Percentiles rank a stretch among this genome's conserved stretches.
Evolutionary conservation across 192 early-diverging fungal species (phyloP).

Genomic region (Neocallimastix lanati): DNA sequence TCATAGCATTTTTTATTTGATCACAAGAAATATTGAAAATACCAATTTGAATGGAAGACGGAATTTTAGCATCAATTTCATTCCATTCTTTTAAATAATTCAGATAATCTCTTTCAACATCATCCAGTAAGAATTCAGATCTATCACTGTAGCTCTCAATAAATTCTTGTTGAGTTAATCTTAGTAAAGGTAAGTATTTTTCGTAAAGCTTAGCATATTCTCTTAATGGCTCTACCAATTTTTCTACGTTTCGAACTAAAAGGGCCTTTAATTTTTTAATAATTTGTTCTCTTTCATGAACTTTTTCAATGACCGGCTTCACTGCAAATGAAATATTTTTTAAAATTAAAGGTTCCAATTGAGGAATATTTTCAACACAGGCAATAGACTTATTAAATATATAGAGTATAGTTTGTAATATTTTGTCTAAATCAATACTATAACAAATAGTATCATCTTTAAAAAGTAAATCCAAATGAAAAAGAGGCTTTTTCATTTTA

Average conservation of each 20-base stretch:
- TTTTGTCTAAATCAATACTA: conserved; percentile 20
- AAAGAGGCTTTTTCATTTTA: conserved; percentile 21
- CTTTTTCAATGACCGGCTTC: conserved; percentile 26
- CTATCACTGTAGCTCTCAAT: conserved; percentile 23
- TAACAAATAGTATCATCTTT: conserved; percentile 27
- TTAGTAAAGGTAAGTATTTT: conserved; percentile 13
- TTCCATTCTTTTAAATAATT: conserved; percentile 31
- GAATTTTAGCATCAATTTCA: conserved; percentile 34
- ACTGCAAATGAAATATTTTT: conserved; percentile 45
- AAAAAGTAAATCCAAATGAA: conserved; percentile 31
- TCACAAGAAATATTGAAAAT: conserved; percentile 38
- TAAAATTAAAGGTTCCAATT: conserved; percentile 34
- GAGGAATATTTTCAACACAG: conserved; percentile 26
- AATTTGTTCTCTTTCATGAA: conserved; percentile 17
- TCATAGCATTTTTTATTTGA: conserved; percentile 21
- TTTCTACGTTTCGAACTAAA: conserved; percentile 10
- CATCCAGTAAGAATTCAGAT: conserved; percentile 24
- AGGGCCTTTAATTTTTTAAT: conserved; percentile 11
- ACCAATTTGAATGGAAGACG: conserved; percentile 28
- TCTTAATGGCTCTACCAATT: conserved; percentile 19
- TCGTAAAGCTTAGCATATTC: conserved; percentile 26
- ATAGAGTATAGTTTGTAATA: conserved; percentile 17
- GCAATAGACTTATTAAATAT: conserved; percentile 33
- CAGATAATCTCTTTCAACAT: conserved; percentile 34
- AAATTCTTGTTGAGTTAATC: conserved; percentile 4